Conservation (phyloP, 163 green algal genomes). For the Prototheca cutis region DNA sequence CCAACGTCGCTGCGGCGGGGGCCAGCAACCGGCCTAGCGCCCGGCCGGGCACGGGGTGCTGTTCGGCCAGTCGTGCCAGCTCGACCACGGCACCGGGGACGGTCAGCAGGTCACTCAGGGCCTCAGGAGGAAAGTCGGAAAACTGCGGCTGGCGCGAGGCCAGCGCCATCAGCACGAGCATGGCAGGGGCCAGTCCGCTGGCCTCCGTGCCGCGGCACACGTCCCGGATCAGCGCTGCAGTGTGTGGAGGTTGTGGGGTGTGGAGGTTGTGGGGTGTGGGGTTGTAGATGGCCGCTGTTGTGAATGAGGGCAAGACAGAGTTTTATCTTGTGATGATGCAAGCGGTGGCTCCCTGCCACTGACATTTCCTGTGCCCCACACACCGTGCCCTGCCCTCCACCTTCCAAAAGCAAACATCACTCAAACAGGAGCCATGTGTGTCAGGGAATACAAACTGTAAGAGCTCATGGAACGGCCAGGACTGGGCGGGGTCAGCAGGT, state of each 20-base stretch:
- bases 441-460: constrained; percentile 86
- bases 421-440: too few species aligned
- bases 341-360: too few species aligned
- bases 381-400: too few species aligned
- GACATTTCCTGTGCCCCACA: too few species aligned
- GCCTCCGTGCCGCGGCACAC: constrained; percentile 1
- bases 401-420: too few species aligned
- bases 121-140: constrained; percentile 22
- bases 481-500: too few species aligned
- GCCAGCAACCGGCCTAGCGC: too few species aligned
- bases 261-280: not conserved
- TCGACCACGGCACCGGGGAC: not conserved
- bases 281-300: not conserved
- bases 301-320: too few species aligned
- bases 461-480: too few species aligned
- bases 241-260: not conserved
- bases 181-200: not conserved
- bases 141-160: constrained; percentile 44
- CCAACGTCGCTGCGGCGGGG: not conserved
- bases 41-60: too few species aligned
- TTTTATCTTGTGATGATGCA: too few species aligned
- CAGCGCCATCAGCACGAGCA: constrained; percentile 11
- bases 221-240: constrained; percentile 17
- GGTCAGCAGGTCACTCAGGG: constrained; percentile 18
- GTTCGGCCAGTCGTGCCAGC: too few species aligned